Conservation (phyloP, 768 basidiomycete genomes). For the Fistulinella prunicolor region DNA sequence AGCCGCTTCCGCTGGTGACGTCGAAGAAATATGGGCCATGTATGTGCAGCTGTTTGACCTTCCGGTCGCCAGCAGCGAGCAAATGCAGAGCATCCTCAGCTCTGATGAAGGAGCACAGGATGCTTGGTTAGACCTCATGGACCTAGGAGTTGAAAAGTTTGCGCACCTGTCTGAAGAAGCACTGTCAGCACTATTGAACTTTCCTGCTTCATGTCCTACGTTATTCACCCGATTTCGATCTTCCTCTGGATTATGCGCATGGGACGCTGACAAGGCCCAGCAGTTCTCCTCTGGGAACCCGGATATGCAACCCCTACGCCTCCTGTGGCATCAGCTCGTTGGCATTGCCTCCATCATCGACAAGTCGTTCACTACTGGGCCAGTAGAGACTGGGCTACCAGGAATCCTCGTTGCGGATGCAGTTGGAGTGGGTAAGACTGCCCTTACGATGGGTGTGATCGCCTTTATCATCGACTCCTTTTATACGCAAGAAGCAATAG, state of each 20-base stretch:
- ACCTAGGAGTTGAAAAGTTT: conserved; percentile 5
- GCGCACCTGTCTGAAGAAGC: not conserved
- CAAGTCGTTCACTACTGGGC: not conserved
- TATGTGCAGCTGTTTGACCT: conserved; percentile 3
- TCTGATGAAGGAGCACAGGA: not conserved
- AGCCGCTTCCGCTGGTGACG: not conserved
- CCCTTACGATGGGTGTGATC: conserved; percentile 3
- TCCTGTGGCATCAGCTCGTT: conserved; percentile 11
- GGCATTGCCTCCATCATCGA: conserved; percentile 2
- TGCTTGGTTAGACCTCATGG: not conserved
- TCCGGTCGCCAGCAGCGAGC: not conserved
- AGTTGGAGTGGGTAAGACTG: conserved; percentile 9
- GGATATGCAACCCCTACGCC: conserved; percentile 1
- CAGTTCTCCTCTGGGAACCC: not conserved
- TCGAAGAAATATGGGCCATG: conserved; percentile 8
- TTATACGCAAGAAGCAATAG: not conserved
- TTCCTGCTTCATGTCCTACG: not conserved
- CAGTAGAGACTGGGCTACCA: not conserved
- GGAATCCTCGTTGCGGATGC: conserved; percentile 1
- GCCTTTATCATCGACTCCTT: conserved; percentile 5
- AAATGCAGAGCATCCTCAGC: not conserved
- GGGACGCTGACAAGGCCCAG: not conserved
- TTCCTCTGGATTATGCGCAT: not conserved
- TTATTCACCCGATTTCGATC: conserved; percentile 5
- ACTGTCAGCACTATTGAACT: not conserved